Conservation (phyloP, 164 flowering plant species). For the Litsea cubeba region DNA sequence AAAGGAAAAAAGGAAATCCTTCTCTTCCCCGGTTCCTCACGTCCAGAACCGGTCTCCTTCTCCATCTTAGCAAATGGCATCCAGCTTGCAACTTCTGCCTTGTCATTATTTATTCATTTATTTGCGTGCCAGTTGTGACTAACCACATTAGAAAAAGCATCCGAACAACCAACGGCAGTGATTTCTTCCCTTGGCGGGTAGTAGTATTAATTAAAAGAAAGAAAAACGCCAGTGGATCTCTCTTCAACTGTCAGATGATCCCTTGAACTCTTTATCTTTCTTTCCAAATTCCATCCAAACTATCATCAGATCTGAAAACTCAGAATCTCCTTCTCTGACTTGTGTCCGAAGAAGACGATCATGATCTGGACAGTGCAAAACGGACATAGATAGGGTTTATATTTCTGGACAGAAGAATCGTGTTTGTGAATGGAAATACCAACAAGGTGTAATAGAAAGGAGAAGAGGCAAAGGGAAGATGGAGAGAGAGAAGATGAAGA, state of each 20-base stretch:
- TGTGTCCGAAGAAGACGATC: background rate
- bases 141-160: too few species aligned
- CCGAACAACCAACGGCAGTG: background rate
- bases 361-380: background rate
- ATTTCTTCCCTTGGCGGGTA: background rate
- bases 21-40: too few species aligned
- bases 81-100: too few species aligned
- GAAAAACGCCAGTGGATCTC: background rate
- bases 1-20: too few species aligned
- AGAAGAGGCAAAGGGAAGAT: constrained; percentile 38
- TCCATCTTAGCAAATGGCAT: too few species aligned
- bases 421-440: background rate
- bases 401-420: too few species aligned
- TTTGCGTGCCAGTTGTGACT: too few species aligned
- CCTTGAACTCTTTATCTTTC: background rate
- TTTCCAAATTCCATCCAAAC: background rate
- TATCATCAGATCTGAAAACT: background rate
- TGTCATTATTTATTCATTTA: too few species aligned
- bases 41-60: too few species aligned
- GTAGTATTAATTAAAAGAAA: too few species aligned
- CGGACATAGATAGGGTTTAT: background rate
- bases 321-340: background rate
- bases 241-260: background rate
- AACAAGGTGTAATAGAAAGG: constrained; percentile 13
- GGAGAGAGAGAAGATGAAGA: constrained; percentile 23